These are phyloP conservation scores for Alternaria atra DNA, from an alignment of 2,329 filamentous ascomycete species.

Conservation along the genomic window DNA sequence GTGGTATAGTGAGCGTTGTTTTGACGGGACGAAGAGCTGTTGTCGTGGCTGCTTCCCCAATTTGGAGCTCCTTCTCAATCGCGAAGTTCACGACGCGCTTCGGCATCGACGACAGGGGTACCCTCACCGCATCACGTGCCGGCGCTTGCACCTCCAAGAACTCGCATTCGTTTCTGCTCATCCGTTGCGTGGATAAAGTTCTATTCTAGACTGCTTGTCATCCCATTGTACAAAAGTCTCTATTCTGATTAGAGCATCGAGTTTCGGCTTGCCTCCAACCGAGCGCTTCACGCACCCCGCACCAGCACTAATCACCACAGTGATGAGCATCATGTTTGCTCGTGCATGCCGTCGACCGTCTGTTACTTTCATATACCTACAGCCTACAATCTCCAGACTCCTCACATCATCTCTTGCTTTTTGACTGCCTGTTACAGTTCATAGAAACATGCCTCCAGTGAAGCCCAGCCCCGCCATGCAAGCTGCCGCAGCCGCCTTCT, in stretches of 20 bases:
- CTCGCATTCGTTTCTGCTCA: neutral
- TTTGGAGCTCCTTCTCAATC: constrained; percentile 34
- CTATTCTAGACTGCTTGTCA: neutral
- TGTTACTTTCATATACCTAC: neutral
- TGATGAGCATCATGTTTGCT: neutral
- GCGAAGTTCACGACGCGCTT: constrained; percentile 46
- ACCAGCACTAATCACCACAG: neutral
- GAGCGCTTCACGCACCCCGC: neutral
- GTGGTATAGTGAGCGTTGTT: neutral
- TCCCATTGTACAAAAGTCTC: neutral
- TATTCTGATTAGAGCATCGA: neutral
- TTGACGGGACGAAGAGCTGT: constrained; percentile 8
- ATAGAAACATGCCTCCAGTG: neutral
- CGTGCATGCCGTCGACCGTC: neutral
- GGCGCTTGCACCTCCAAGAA: neutral
- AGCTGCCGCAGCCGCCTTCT: neutral
- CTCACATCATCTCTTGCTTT: no score
- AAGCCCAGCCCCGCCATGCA: neutral
- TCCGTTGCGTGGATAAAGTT: neutral
- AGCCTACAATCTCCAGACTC: neutral
- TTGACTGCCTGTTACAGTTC: neutral
- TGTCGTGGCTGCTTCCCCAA: constrained; percentile 34
- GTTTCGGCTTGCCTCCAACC: neutral
- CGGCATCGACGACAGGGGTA: constrained; percentile 35
- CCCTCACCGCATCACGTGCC: constrained; percentile 39